Conservation (phyloP, 352 stramenopile genomes). For the Thraustochytrium striatum region DNA sequence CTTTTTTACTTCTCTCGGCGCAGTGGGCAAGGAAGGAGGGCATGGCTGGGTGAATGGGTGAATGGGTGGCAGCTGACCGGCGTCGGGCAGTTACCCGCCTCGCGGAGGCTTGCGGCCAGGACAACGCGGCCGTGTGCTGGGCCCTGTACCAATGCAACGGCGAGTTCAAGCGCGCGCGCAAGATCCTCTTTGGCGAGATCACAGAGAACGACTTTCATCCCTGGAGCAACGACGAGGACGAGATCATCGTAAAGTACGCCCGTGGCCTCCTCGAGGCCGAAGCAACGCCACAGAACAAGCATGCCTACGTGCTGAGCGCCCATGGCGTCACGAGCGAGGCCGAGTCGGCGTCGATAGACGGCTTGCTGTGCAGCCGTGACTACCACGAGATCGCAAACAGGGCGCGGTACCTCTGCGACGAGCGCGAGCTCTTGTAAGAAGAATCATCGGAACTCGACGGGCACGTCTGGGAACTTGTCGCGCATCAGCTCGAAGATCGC, state of each 20-base stretch:
- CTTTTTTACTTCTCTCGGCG: too few relatives aligned
- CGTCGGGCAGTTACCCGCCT: neutral
- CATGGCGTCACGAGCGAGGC: neutral
- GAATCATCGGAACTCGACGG: slow-evolving; percentile 9
- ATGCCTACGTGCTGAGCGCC: neutral
- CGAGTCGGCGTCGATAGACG: neutral
- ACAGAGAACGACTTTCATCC: slow-evolving; percentile 9
- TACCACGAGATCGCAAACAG: neutral
- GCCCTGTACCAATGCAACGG: slow-evolving; percentile 11
- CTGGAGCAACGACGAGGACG: slow-evolving; percentile 4
- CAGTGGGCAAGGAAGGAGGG: neutral
- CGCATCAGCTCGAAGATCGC: slow-evolving; percentile 22
- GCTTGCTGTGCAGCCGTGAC: slow-evolving; percentile 7
- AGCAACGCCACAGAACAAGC: slow-evolving; percentile 1
- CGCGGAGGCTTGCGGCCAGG: neutral
- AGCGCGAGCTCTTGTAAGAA: neutral
- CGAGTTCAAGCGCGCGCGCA: slow-evolving; percentile 8
- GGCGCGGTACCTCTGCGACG: neutral
- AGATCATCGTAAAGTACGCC: slow-evolving; percentile 7
- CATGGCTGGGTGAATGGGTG: neutral
- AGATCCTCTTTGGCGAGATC: neutral
- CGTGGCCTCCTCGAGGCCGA: neutral
- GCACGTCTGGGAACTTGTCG: slow-evolving; percentile 26
- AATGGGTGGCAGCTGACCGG: too few relatives aligned
- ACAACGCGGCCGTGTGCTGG: neutral